phyloP scores from a whole-genome alignment of 768 basidiomycete genomes.

The Suillus occidentalis region DNA sequence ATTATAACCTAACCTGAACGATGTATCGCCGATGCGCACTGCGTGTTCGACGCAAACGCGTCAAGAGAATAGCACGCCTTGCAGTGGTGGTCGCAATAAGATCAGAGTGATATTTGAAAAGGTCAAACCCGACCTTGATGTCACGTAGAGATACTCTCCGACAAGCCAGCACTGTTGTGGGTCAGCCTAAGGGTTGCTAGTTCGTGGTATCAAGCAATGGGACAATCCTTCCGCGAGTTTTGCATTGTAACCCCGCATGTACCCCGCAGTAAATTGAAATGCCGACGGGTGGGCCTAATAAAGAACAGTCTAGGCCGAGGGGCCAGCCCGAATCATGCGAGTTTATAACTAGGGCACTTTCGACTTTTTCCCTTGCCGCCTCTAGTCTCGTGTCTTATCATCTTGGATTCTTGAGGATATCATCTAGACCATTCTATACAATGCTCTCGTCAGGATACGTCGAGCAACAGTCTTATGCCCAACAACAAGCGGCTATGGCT shows the following conservation, averaged over 20 bases:
- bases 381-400: neutral
- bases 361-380: neutral
- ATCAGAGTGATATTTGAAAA: neutral
- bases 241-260: constrained; percentile 3
- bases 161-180: too few relatives aligned
- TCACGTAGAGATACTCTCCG: constrained; percentile 64
- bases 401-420: neutral
- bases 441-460: constrained; percentile 72
- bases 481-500: constrained; percentile 29
- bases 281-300: neutral
- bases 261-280: constrained; percentile 10
- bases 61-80: constrained; percentile 96
- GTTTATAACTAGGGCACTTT: constrained; percentile 2
- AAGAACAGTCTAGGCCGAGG: neutral
- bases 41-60: constrained; percentile 96
- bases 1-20: constrained; percentile 1
- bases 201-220: too few relatives aligned
- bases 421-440: constrained; percentile 8
- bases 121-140: constrained; percentile 63
- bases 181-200: too few relatives aligned
- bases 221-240: too few relatives aligned
- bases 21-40: constrained; percentile 40
- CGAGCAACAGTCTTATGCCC: constrained; percentile 23
- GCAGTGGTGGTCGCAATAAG: constrained; percentile 51
- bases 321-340: neutral